phyloP scores from a whole-genome alignment of 192 early-diverging fungal species.

The Thamnidium elegans region DNA sequence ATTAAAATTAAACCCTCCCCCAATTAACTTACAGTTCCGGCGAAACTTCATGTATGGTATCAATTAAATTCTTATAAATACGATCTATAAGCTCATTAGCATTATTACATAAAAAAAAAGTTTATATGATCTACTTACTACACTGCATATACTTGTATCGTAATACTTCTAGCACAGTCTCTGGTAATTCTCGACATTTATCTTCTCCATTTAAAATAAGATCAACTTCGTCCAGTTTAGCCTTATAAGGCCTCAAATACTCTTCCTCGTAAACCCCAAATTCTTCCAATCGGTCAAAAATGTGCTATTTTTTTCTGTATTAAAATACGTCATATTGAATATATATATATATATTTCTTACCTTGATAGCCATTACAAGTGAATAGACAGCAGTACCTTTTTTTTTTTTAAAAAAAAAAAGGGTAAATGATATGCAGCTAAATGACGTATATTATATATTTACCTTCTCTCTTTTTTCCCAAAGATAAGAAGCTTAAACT shows the following conservation, averaged over 20 bases:
- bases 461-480: slow-evolving; percentile 73
- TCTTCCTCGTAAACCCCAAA: slow-evolving; percentile 56
- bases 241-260: slow-evolving; percentile 56
- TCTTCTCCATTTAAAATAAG: slow-evolving; percentile 57
- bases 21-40: slow-evolving; percentile 54
- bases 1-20: background rate
- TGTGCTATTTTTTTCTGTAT: slow-evolving; percentile 41
- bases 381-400: slow-evolving; percentile 34
- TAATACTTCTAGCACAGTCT: slow-evolving; percentile 41
- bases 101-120: slow-evolving; percentile 9
- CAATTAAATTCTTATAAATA: slow-evolving; percentile 48
- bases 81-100: slow-evolving; percentile 32
- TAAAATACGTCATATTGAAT: background rate
- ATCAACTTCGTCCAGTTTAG: slow-evolving; percentile 55
- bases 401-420: slow-evolving; percentile 1
- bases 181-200: slow-evolving; percentile 34
- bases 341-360: background rate
- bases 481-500: slow-evolving; percentile 71
- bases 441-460: background rate
- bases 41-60: slow-evolving; percentile 59
- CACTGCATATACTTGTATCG: slow-evolving; percentile 38
- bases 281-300: slow-evolving; percentile 58
- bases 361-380: slow-evolving; percentile 30
- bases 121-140: slow-evolving; percentile 27
- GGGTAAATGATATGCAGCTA: background rate